A percentile compares a stretch with the other conserved stretches of the same genome.
Evolutionary conservation across 2,329 filamentous ascomycete genomes (phyloP).

Genomic region (Bretziella fagacearum): DNA sequence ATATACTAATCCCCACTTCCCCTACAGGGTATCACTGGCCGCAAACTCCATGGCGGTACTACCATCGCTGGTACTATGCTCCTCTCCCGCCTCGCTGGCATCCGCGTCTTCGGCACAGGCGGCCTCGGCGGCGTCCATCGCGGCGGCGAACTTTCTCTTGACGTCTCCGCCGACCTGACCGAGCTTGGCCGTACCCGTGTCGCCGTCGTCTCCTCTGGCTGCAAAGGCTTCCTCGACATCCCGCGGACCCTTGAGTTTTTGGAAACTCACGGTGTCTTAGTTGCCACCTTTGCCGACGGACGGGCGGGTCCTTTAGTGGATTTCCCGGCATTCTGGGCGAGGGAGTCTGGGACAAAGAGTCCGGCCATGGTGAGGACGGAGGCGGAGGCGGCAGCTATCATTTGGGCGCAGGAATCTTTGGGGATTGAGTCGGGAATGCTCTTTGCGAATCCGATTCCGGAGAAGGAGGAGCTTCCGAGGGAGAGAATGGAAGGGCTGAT

Average conservation of each 20-base stretch:
- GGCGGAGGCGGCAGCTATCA: conserved; percentile 73
- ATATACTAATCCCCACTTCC: neutral
- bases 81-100: conserved; percentile 69
- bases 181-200: conserved; percentile 82
- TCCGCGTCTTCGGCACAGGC: conserved; percentile 85
- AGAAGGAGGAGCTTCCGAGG: conserved; percentile 50
- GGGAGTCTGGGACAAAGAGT: conserved; percentile 69
- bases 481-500: conserved; percentile 54
- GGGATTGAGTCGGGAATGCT: conserved; percentile 62
- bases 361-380: conserved; percentile 60
- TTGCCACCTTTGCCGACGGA: conserved; percentile 80
- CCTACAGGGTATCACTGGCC: conserved; percentile 43
- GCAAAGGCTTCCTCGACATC: conserved; percentile 93
- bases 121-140: conserved; percentile 89
- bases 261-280: conserved; percentile 57
- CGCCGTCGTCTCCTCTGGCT: conserved; percentile 75
- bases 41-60: conserved; percentile 67
- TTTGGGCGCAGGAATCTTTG: conserved; percentile 58
- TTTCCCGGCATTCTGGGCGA: conserved; percentile 84
- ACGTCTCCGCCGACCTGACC: conserved; percentile 87
- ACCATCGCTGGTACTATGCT: conserved; percentile 90
- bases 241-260: conserved; percentile 67
- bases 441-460: conserved; percentile 78
- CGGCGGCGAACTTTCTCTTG: conserved; percentile 71
- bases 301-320: conserved; percentile 48